Percentiles rank a stretch among this genome's conserved stretches.
Conservation (phyloP, 1,284 basidiomycete genomes). For the Papiliotrema nemorosa region DNA sequence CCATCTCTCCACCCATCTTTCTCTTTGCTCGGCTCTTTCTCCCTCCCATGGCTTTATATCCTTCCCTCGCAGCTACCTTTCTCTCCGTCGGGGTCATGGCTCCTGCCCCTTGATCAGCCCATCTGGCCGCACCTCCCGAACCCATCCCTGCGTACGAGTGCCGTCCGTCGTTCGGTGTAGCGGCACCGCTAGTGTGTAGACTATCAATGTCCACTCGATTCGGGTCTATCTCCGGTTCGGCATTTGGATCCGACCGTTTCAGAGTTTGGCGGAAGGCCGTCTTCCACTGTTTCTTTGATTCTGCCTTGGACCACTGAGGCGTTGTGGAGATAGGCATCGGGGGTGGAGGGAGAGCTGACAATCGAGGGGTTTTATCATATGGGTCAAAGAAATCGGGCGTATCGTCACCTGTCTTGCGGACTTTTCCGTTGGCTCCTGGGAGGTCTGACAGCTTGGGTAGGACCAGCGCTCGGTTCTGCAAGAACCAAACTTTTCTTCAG, state of each 20-base stretch:
- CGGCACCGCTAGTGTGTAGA: conserved; percentile 60
- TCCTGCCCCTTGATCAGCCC: conserved; percentile 44
- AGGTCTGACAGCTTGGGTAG: conserved; percentile 49
- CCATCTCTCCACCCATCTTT: conserved; percentile 51
- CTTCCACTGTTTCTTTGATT: conserved; percentile 46
- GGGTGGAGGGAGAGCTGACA: conserved; percentile 52
- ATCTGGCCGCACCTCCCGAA: conserved; percentile 33
- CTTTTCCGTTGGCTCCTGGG: conserved; percentile 31
- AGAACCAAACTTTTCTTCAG: conserved; percentile 72
- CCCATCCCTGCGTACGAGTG: conserved; percentile 40
- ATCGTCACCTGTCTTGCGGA: conserved; percentile 48
- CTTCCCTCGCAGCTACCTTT: conserved; percentile 77
- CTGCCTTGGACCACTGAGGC: conserved; percentile 50
- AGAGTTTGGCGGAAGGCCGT: conserved; percentile 37
- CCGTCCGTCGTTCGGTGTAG: conserved; percentile 59
- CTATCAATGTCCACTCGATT: conserved; percentile 41
- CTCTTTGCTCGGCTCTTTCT: conserved; percentile 65
- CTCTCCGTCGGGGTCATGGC: conserved; percentile 55
- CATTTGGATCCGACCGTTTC: conserved; percentile 34
- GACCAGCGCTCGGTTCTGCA: conserved; percentile 54
- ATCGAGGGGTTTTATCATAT: conserved; percentile 48
- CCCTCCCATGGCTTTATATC: conserved; percentile 83
- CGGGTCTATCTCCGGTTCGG: conserved; percentile 35
- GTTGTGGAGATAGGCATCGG: conserved; percentile 50
- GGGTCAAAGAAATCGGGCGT: conserved; percentile 48